phyloP scores from a whole-genome alignment of 768 basidiomycete species.

The Kwoniella pini region DNA sequence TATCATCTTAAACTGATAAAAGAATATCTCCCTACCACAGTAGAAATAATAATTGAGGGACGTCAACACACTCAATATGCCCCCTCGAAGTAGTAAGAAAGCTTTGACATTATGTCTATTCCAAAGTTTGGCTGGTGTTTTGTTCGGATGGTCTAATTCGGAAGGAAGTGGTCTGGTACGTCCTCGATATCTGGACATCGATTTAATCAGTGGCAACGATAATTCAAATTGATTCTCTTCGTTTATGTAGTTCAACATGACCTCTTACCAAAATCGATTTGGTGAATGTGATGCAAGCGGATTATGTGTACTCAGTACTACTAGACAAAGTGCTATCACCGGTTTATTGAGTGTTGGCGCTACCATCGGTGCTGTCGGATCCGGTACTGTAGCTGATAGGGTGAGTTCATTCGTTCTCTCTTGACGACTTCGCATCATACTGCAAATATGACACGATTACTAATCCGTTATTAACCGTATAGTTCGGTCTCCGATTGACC shows the following conservation, averaged over 20 bases:
- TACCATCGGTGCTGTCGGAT: conserved; percentile 50
- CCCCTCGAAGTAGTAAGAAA: conserved; percentile 37
- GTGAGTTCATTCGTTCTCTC: conserved; percentile 18
- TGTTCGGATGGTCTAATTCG: conserved; percentile 53
- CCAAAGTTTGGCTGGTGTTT: conserved; percentile 51
- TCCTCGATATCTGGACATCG: background rate
- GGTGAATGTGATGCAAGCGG: conserved; percentile 42
- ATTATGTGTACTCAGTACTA: conserved; percentile 40
- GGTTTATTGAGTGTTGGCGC: conserved; percentile 51
- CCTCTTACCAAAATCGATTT: conserved; percentile 42
- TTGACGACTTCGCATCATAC: background rate
- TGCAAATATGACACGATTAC: too few species aligned
- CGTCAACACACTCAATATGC: conserved; percentile 12
- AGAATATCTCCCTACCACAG: too few species aligned
- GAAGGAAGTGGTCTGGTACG: conserved; percentile 49
- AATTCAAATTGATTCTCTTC: background rate
- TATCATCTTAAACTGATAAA: too few species aligned
- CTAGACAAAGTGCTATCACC: conserved; percentile 50
- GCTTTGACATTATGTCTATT: conserved; percentile 51
- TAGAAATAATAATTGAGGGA: too few species aligned
- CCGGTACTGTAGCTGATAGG: conserved; percentile 37
- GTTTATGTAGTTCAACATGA: conserved; percentile 41
- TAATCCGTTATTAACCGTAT: background rate
- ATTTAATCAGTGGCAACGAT: background rate
- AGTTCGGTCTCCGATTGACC: conserved; percentile 46